Conservation (phyloP, 495 filamentous ascomycete species). For the Penicillium goetzii region DNA sequence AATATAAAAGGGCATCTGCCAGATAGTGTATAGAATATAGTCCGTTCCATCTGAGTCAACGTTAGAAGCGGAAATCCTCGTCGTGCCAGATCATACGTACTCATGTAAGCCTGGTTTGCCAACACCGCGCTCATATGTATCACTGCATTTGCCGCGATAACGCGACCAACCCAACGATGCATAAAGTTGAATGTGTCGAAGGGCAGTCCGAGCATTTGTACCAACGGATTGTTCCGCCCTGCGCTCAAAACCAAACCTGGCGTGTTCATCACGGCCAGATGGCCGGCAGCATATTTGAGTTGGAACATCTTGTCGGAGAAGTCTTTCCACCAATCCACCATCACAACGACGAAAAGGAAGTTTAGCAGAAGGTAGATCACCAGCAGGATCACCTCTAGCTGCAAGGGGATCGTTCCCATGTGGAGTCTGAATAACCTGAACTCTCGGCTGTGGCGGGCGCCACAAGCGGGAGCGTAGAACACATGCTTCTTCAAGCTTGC, state of each 20-base stretch:
- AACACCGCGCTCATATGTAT: constrained; percentile 44
- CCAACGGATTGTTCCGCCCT: constrained; percentile 49
- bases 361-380: constrained; percentile 41
- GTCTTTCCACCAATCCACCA: constrained; percentile 45
- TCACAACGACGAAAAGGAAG: constrained; percentile 41
- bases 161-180: constrained; percentile 51
- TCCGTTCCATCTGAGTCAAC: constrained; percentile 28
- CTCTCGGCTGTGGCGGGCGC: constrained; percentile 45
- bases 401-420: constrained; percentile 48
- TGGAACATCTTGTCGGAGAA: constrained; percentile 42
- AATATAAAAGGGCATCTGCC: constrained; percentile 40
- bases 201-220: constrained; percentile 40
- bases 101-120: constrained; percentile 28
- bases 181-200: constrained; percentile 52
- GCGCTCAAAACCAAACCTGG: constrained; percentile 46
- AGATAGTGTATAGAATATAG: constrained; percentile 35
- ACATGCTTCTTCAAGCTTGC: constrained; percentile 45
- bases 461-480: constrained; percentile 46
- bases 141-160: constrained; percentile 40
- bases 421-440: constrained; percentile 39
- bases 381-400: constrained; percentile 40
- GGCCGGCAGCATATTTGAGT: constrained; percentile 45
- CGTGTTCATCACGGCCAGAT: constrained; percentile 48
- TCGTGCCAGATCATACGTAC: constrained; percentile 26
- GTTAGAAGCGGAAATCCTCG: neutral